Conservation (phyloP, 805 yeast species). For the Lipomyces yamadae region DNA sequence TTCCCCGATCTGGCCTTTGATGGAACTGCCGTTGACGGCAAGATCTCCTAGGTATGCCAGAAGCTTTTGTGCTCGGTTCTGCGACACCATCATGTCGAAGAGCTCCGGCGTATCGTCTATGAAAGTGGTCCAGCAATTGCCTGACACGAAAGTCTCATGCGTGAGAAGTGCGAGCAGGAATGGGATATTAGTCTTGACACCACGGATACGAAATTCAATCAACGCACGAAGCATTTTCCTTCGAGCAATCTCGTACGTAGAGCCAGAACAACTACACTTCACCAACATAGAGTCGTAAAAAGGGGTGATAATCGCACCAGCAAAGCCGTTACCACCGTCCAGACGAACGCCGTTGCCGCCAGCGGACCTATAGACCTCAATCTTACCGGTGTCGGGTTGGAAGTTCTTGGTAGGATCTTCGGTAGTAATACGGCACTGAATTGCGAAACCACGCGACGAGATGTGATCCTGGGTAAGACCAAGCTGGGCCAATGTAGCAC, state of each 20-base stretch:
- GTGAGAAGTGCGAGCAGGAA: constrained; percentile 90
- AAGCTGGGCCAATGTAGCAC: constrained; percentile 88
- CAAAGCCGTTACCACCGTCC: constrained; percentile 98
- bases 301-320: constrained; percentile 95
- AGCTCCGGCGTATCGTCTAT: constrained; percentile 97
- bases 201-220: constrained; percentile 97
- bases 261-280: constrained; percentile 95
- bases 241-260: constrained; percentile 94
- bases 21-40: constrained; percentile 93
- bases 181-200: constrained; percentile 98
- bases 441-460: constrained; percentile 96
- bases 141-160: constrained; percentile 81
- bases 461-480: constrained; percentile 93
- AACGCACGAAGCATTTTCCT: constrained; percentile 97
- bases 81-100: constrained; percentile 92
- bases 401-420: constrained; percentile 96
- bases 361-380: constrained; percentile 96
- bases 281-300: constrained; percentile 98
- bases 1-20: constrained; percentile 91
- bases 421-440: constrained; percentile 98
- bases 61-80: constrained; percentile 95
- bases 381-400: constrained; percentile 98
- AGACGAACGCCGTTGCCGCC: constrained; percentile 99
- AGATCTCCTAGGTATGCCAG: constrained; percentile 89
- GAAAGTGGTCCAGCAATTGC: constrained; percentile 97